These are phyloP conservation scores for Wickerhamomyces rabaulensis DNA, from an alignment of 805 yeast genomes.

Conservation along the genomic window DNA sequence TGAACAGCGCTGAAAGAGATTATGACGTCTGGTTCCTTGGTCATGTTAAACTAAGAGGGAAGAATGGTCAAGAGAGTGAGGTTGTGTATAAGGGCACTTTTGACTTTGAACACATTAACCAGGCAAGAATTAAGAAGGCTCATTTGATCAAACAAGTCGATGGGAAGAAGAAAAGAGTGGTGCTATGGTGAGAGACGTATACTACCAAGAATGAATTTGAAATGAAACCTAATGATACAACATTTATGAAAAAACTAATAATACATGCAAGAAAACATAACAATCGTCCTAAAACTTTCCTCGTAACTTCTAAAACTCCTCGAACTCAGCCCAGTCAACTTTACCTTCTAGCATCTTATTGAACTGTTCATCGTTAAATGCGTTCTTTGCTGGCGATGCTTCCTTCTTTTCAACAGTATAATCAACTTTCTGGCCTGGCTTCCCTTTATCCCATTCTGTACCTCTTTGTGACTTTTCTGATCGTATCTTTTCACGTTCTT, in stretches of 20 bases:
- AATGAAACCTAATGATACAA: neutral
- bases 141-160: slow-evolving; percentile 12
- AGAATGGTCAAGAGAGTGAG: slow-evolving; percentile 11
- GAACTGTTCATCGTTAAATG: neutral
- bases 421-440: slow-evolving; percentile 6
- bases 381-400: neutral
- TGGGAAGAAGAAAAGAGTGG: slow-evolving; percentile 15
- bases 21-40: slow-evolving; percentile 19
- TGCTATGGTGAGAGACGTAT: slow-evolving; percentile 16
- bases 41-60: slow-evolving; percentile 14
- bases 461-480: neutral
- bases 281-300: neutral
- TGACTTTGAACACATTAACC: slow-evolving; percentile 22
- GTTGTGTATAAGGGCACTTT: slow-evolving; percentile 22
- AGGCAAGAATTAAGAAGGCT: slow-evolving; percentile 17
- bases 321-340: slow-evolving; percentile 21
- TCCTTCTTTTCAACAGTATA: neutral
- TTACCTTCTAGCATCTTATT: slow-evolving; percentile 7
- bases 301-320: slow-evolving; percentile 3
- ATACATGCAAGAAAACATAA: neutral
- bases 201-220: neutral
- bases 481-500: neutral
- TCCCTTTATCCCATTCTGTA: slow-evolving; percentile 12
- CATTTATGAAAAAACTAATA: neutral
- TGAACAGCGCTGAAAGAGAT: slow-evolving; percentile 12